A percentile compares a stretch with the other conserved stretches of the same genome.
Conservation (phyloP, 768 basidiomycete species). For the Ephemerocybe angulata region DNA sequence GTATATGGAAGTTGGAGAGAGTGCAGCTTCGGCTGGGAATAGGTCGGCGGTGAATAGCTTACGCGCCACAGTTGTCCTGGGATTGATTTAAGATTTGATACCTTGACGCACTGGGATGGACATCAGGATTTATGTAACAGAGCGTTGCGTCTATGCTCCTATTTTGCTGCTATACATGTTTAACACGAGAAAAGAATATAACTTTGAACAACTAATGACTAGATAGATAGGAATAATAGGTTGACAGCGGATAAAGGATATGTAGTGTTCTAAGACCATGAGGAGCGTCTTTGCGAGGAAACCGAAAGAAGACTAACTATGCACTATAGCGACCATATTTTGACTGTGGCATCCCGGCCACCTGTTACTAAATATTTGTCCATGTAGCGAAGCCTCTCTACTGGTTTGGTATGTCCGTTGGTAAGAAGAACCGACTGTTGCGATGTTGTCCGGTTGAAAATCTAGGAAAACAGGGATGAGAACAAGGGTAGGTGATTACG, state of each 20-base stretch:
- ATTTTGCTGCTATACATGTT: too few species aligned
- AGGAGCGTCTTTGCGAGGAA: background rate
- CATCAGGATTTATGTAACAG: too few species aligned
- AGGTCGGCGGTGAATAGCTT: slow-evolving; percentile 43
- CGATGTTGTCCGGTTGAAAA: slow-evolving; percentile 93
- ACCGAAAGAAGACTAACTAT: background rate
- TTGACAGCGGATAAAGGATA: too few species aligned
- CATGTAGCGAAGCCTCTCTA: slow-evolving; percentile 89
- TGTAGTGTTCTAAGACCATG: background rate
- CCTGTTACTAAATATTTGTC: slow-evolving; percentile 93
- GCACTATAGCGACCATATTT: slow-evolving; percentile 85
- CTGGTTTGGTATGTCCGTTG: slow-evolving; percentile 92
- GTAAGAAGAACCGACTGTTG: slow-evolving; percentile 80
- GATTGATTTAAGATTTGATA: slow-evolving; percentile 50
- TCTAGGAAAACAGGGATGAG: slow-evolving; percentile 39
- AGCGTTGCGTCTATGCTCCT: too few species aligned
- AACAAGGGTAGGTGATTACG: background rate
- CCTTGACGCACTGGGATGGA: background rate
- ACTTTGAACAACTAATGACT: too few species aligned
- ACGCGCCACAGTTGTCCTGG: slow-evolving; percentile 75
- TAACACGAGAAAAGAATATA: too few species aligned
- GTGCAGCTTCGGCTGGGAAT: slow-evolving; percentile 21
- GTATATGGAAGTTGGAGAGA: slow-evolving; percentile 39
- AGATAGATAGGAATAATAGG: too few species aligned
- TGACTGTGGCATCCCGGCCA: slow-evolving; percentile 79